Evolutionary conservation across 1,139 yeast genomes (phyloP), one percentile per base, ranked within the genome.

Genomic region (Zygoascus hellenicus): DNA sequence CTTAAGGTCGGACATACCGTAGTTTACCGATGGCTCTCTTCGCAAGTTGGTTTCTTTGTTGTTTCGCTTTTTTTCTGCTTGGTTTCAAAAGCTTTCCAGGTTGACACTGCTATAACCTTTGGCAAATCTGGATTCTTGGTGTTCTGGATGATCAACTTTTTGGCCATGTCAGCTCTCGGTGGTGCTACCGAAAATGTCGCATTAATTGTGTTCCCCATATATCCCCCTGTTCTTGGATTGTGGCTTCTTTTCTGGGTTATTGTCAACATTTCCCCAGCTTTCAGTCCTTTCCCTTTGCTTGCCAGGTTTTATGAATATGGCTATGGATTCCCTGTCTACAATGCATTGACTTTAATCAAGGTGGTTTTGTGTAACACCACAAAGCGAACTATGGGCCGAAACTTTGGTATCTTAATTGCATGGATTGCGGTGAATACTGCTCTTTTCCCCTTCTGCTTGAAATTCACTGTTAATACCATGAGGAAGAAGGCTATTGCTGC

Each of bases 221-320:
- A 68, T 38, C 79, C 80, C 5, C 74, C 77, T n/a, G 63, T 70
- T 41, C 54, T 81, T 11, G 82, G 86, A 0, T 71, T 78, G 42
- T 81, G 87, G 85, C 67, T 83, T 61, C 69, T 81, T 53, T 70
- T 75, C 50, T 78, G 78, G 75, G 80, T 81, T 57, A 75, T 81
- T 46, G 47, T 72, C 40, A 82, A 81, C 55, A 72, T 82, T 35
- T 67, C 87, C 0, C 77, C 83, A 9, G 74, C 85, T 0, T 80
- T 81, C 59, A 72, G 76, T 33, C 81, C 89, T 2, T 60, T 81
- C 56, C 80, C 70, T 2, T 63, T 83, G 43, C 63, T 69, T 33
- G 78, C 79, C 2, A 57, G 62, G 17, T 79, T 82, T 53, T 83
- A 74, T 63, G 65, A 78, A 43, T 80, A 76, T 61, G 88, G 89